These are phyloP conservation scores for Berberis vulgaris DNA, from an alignment of 164 flowering plant species.

Conservation along the genomic window DNA sequence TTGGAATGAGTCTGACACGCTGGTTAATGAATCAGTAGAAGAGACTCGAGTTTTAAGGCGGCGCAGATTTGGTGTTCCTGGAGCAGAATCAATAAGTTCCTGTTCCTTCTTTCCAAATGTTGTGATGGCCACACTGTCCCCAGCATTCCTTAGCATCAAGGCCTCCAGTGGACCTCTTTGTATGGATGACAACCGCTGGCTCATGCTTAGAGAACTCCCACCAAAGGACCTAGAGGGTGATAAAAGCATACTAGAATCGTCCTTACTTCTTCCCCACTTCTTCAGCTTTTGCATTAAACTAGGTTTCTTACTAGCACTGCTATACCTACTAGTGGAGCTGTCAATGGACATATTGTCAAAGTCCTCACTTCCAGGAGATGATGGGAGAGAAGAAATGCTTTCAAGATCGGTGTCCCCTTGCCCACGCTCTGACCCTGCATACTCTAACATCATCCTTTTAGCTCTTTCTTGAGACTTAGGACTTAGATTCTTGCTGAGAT, in stretches of 20 bases:
- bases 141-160: slow-evolving; percentile 78
- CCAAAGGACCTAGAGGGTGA: slow-evolving; percentile 77
- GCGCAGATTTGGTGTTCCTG: slow-evolving; percentile 50
- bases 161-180: slow-evolving; percentile 78
- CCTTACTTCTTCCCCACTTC: slow-evolving; percentile 87
- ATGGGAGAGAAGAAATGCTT: slow-evolving; percentile 79
- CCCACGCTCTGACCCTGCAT: slow-evolving; percentile 92
- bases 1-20: slow-evolving; percentile 70
- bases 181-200: slow-evolving; percentile 27
- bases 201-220: slow-evolving; percentile 65
- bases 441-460: slow-evolving; percentile 82
- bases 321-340: slow-evolving; percentile 64
- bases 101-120: slow-evolving; percentile 65
- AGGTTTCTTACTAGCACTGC: slow-evolving; percentile 67
- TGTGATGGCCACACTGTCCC: slow-evolving; percentile 82
- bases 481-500: slow-evolving; percentile 77
- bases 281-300: slow-evolving; percentile 80
- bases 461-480: slow-evolving; percentile 88
- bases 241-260: slow-evolving; percentile 60
- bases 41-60: slow-evolving; percentile 35
- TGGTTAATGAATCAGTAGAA: slow-evolving; percentile 52
- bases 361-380: slow-evolving; percentile 94
- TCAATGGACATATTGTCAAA: slow-evolving; percentile 84
- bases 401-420: slow-evolving; percentile 91
- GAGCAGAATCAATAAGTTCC: slow-evolving; percentile 32